These are phyloP conservation scores for Paramecium tetraurelia DNA, from an alignment of 73 alveolate species.

Conservation along the genomic window DNA sequence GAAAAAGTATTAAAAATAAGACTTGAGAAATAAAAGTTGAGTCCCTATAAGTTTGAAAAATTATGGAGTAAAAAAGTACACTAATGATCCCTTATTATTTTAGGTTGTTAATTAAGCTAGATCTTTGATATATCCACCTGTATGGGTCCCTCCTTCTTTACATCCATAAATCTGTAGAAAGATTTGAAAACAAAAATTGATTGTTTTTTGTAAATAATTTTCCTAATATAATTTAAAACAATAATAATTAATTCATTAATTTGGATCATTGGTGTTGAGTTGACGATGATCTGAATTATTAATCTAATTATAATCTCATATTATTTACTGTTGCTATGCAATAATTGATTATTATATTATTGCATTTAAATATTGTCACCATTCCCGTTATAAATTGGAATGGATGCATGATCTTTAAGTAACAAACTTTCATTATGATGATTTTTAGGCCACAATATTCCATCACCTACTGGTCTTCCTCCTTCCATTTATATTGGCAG, in stretches of 20 bases:
- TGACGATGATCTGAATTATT: slow-evolving; percentile 27
- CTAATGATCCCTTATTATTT: background rate
- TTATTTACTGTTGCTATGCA: background rate
- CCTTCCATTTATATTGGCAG: slow-evolving; percentile 82
- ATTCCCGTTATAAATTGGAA: background rate
- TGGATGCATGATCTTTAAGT: background rate
- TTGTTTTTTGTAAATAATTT: background rate
- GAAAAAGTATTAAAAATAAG: background rate
- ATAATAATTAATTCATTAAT: background rate
- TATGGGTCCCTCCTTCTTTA: slow-evolving; percentile 32
- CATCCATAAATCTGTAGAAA: background rate
- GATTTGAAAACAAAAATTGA: background rate
- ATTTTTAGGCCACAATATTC: slow-evolving; percentile 83
- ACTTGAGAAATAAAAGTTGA: background rate
- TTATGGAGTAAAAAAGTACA: slow-evolving; percentile 9
- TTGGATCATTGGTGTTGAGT: background rate
- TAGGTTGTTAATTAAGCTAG: slow-evolving; percentile 25
- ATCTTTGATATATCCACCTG: slow-evolving; percentile 25
- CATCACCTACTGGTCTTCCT: slow-evolving; percentile 96
- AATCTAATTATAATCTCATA: background rate
- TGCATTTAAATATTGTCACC: background rate
- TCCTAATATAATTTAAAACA: slow-evolving; percentile 4
- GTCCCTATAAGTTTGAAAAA: background rate
- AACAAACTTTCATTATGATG: background rate
- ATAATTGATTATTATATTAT: background rate